Base-by-base conservation (phyloP, 352 stramenopile genomes). In the Thalassiosira livingstoniorum region DNA sequence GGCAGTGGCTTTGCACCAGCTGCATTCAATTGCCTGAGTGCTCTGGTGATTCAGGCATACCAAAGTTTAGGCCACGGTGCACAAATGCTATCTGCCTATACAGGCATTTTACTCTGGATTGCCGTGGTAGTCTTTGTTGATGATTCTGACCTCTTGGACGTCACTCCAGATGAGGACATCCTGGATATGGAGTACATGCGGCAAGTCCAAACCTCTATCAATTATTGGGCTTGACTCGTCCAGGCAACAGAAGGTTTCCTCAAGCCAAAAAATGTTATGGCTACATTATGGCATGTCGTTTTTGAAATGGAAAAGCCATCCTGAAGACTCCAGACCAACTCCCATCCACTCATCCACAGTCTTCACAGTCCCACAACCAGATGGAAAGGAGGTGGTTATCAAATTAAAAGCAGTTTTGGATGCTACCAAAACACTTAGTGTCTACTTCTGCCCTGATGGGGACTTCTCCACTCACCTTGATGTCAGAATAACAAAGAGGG, bases 191-290 rank as follows among this genome's bases (percentile, higher is more conserved):
- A 78, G 23, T 35, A 71, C 7, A 67, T 63, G 2, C 4, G 53
- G 25, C 5, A 64, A n/a, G 29, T 63, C 3, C 71, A 79, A n/a
- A 1, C 31, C 10, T 15, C 60, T 21, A 10, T 15, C 0, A 35
- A n/a, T 15, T n/a, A 34, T 15, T 78, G 70, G 70, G 60, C 43
- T 23, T 11, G 4, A 0, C 13, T 78, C 0, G 29, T 4, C 0
- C 45, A 60, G 42, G 69, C 69, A 2, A 70, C 58, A 1, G 69
- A 43, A 25, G 57, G 43, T 27, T 27, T 35, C 27, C 72, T 7
- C 71, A 79, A 23, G 29, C 43, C 18, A 34, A 42, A 1, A 70
- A 78, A 21, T 78, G 42, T 27, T 78, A 35, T 57, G 27, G 53
- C 10, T 78, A 78, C 43, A 57, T 78, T 23, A 7, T 60, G 11